Conservation (phyloP, 2,329 filamentous ascomycete species). For the Beauveria caledonica region DNA sequence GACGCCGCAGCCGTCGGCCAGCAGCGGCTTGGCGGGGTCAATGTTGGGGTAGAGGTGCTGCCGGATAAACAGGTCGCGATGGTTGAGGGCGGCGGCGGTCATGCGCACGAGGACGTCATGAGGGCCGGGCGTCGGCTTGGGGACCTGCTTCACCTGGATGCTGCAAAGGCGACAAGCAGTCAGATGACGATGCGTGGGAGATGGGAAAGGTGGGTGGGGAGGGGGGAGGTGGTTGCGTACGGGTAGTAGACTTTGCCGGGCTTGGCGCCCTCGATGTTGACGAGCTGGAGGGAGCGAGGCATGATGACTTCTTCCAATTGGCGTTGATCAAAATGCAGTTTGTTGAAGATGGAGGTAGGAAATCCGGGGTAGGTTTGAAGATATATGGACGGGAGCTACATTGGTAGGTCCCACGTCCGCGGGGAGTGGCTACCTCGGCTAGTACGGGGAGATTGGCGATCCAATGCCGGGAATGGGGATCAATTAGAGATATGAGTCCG, state of each 20-base stretch:
- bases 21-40: constrained; percentile 67
- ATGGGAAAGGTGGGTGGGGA: neutral
- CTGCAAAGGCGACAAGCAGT: constrained; percentile 24
- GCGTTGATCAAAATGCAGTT: neutral
- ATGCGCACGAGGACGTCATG: constrained; percentile 68
- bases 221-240: constrained; percentile 31
- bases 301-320: constrained; percentile 24
- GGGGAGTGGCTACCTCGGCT: constrained; percentile 6
- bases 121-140: constrained; percentile 54
- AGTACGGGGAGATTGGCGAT: neutral
- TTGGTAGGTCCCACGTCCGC: constrained; percentile 5
- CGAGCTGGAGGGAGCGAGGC: constrained; percentile 52
- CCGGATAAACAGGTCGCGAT: constrained; percentile 90
- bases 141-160: constrained; percentile 51
- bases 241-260: constrained; percentile 85
- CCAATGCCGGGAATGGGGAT: neutral
- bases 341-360: neutral
- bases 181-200: neutral
- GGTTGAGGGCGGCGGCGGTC: constrained; percentile 77
- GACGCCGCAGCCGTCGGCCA: constrained; percentile 73
- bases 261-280: constrained; percentile 64
- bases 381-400: neutral
- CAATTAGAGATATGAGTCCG: too few relatives aligned
- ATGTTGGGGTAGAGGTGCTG: constrained; percentile 85
- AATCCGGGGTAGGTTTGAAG: neutral